phyloP scores from a whole-genome alignment of 768 basidiomycete species.

The Trametes maxima region DNA sequence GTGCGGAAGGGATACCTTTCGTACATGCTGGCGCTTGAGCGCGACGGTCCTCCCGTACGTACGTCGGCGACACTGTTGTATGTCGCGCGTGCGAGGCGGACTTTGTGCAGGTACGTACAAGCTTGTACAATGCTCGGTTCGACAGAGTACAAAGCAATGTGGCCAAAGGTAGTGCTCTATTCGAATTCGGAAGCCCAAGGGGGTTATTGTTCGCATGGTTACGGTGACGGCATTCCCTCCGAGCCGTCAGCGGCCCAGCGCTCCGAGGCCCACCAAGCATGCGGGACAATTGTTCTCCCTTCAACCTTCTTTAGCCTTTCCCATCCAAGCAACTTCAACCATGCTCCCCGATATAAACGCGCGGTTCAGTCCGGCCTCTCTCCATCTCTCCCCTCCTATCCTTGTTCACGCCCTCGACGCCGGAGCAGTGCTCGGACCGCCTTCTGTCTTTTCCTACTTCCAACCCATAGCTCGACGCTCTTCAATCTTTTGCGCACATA shows the following conservation, averaged over 20 bases:
- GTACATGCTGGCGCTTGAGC: too few species aligned
- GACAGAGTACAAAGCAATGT: neutral
- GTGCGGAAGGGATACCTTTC: too few species aligned
- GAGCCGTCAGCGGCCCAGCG: neutral
- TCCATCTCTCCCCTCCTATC: neutral
- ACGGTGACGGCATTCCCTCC: neutral
- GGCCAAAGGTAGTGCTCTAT: neutral
- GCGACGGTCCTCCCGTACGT: too few species aligned
- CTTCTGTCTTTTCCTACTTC: constrained; percentile 1
- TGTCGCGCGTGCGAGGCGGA: too few species aligned
- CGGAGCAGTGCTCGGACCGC: constrained; percentile 19
- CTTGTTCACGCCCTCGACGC: constrained; percentile 8
- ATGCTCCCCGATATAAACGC: constrained; percentile 2
- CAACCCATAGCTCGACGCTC: constrained; percentile 19
- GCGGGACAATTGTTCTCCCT: neutral
- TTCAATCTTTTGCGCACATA: neutral
- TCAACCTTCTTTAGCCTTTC: neutral
- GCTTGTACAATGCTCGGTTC: neutral
- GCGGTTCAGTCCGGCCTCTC: neutral
- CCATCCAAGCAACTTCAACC: neutral
- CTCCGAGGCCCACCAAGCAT: neutral
- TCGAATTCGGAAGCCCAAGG: neutral
- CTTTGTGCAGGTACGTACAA: too few species aligned
- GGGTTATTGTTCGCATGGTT: neutral
- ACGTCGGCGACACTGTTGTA: too few species aligned